Conservation (phyloP, 1,284 basidiomycete genomes). For the Tetrapyrgos nigripes region DNA sequence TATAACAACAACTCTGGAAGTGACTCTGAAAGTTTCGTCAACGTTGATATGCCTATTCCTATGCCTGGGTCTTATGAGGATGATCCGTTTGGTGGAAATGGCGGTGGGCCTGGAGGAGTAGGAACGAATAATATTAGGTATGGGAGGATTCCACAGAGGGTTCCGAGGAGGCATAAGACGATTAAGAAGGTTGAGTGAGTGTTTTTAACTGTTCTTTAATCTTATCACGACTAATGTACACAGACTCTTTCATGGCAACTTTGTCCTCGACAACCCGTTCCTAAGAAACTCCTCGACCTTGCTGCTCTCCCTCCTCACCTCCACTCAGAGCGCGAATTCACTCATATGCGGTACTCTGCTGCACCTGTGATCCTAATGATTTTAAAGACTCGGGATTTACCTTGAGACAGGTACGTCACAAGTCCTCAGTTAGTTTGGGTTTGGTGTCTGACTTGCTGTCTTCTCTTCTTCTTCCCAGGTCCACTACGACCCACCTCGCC, state of each 20-base stretch:
- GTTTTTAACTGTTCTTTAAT: too few species aligned
- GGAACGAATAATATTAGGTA: constrained; percentile 86
- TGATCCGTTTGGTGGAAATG: constrained; percentile 37
- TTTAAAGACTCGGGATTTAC: constrained; percentile 85
- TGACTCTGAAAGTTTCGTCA: constrained; percentile 4
- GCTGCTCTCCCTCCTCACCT: constrained; percentile 58
- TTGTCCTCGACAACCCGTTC: constrained; percentile 89
- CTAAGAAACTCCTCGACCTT: constrained; percentile 83
- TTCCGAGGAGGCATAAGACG: constrained; percentile 88
- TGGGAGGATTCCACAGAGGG: constrained; percentile 85
- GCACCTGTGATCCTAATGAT: constrained; percentile 94
- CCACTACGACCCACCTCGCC: constrained; percentile 84
- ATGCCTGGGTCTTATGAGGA: constrained; percentile 27
- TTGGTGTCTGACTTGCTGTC: not conserved
- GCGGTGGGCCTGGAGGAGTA: constrained; percentile 46
- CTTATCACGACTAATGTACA: not conserved
- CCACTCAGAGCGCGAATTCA: constrained; percentile 81
- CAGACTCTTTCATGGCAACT: constrained; percentile 89
- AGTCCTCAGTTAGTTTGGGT: too few species aligned
- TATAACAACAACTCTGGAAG: constrained; percentile 15
- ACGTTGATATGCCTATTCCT: constrained; percentile 11
- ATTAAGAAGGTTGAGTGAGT: constrained; percentile 85
- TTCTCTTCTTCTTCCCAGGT: constrained; percentile 70
- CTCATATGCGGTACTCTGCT: constrained; percentile 92
- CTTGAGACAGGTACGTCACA: constrained; percentile 61